phyloP scores from a whole-genome alignment of 208 protist species.

The Phytomonas sp. region DNA sequence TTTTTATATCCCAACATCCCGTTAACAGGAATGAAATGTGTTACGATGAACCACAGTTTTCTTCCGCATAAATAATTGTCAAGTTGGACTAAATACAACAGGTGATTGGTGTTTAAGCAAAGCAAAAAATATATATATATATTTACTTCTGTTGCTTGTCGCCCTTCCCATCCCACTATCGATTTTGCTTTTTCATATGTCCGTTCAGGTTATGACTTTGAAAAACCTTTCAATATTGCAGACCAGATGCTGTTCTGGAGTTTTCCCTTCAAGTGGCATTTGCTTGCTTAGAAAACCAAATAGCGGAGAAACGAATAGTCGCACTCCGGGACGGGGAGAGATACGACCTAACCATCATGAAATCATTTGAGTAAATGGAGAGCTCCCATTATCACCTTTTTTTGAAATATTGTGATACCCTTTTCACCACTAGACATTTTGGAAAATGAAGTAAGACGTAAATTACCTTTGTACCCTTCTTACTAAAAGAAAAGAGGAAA shows the following conservation, averaged over 20 bases:
- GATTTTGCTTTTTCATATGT: neutral
- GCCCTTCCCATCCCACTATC: neutral
- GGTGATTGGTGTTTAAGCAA: neutral
- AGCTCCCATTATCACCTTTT: neutral
- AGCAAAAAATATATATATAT: constrained; percentile 7
- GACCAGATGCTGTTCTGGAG: neutral
- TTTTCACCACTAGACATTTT: neutral
- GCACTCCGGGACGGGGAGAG: neutral
- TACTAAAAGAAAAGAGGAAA: neutral
- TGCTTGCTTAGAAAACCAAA: neutral
- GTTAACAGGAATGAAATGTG: neutral
- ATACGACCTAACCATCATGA: neutral
- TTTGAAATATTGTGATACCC: neutral
- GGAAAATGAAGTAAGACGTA: neutral
- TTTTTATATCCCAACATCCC: neutral
- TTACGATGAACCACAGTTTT: neutral
- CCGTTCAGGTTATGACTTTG: no score
- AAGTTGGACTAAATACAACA: neutral
- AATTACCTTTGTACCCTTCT: no score
- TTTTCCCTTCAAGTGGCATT: neutral
- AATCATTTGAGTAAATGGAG: neutral
- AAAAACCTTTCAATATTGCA: no score
- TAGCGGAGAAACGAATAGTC: neutral
- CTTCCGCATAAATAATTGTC: neutral
- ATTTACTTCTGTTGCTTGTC: neutral